Base-by-base conservation (phyloP, 108 stramenopile genomes). In the Cylindrotheca fusiformis region DNA sequence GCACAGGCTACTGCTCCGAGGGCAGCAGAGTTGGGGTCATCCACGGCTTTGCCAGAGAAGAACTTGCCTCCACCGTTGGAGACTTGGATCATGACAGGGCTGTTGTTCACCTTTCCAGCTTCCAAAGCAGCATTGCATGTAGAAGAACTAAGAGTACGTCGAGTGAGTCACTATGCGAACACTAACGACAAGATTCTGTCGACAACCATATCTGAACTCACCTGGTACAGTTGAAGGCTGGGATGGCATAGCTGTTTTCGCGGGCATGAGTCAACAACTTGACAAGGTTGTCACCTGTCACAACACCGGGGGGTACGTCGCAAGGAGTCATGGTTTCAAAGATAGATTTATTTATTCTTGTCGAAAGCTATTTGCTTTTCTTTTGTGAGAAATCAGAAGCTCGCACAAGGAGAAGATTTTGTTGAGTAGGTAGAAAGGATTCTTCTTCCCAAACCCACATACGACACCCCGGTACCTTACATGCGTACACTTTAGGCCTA, bases 201-300 rank as follows among this genome's bases (percentile, higher is more conserved):
- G 26, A 46, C 19, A 33, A 57, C 20, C 17, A 26, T 22, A 3
- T 10, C 28, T 20, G 31, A 55, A 68, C 83, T 51, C 50, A 86
- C 85, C 85, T 86, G 33, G 86, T 87, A 68, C 82, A 84, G 84
- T 94, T 94, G 32, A 94, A 82, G 47, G 93, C 93, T 25, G 82
- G 86, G 63, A 87, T 84, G 23, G 86, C 86, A 55, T 86, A 93
- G 12, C 82, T 81, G 58, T 86, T 79, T 46, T 79, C 83, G 55
- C 83, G 77, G 33, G 89, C 89, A 65, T 90, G 81, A 41, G 60
- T 70, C 50, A 93, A 75, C 19, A 93, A 84, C 63, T 77, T 80
- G 50, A 67, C 6, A 41, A 93, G 76, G 76, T 90, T 71, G 62
- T 93, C 83, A 62, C 92, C 68, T 23, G 68, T 69, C 8, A 69